Evolutionary conservation across 768 basidiomycete genomes (phyloP).

Genomic region (Lactarius trivialis): DNA sequence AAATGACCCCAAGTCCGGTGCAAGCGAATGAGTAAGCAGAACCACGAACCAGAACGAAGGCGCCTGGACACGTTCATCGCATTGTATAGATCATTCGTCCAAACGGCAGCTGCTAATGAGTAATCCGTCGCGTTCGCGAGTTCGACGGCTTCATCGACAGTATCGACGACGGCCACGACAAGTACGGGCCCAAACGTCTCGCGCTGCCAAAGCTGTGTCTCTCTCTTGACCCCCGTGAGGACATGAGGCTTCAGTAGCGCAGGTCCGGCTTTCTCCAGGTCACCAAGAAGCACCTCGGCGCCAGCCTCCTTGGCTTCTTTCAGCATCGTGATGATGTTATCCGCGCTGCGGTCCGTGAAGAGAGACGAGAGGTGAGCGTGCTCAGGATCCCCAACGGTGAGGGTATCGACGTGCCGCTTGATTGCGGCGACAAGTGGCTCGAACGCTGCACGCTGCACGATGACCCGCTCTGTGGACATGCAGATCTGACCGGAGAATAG

Average conservation of each 20-base stretch:
- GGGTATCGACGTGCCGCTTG: conserved; percentile 27
- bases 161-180: conserved; percentile 41
- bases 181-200: conserved; percentile 60
- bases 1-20: background rate
- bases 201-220: conserved; percentile 46
- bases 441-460: conserved; percentile 41
- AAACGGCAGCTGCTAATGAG: conserved; percentile 45
- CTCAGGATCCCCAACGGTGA: conserved; percentile 37
- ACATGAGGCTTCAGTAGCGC: conserved; percentile 47
- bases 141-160: conserved; percentile 47
- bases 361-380: conserved; percentile 33
- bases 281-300: conserved; percentile 41
- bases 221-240: conserved; percentile 40
- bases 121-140: conserved; percentile 50
- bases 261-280: conserved; percentile 32
- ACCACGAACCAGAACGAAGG: conserved; percentile 38
- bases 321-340: conserved; percentile 39
- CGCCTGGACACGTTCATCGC: conserved; percentile 33
- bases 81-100: conserved; percentile 41
- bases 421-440: conserved; percentile 34
- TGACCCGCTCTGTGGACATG: conserved; percentile 51
- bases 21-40: background rate
- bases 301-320: conserved; percentile 40
- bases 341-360: conserved; percentile 40
- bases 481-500: conserved; percentile 48